Evolutionary conservation across 352 stramenopile species (phyloP), one percentile per base, ranked within the genome.

Genomic region (Aphanomyces astaci): DNA sequence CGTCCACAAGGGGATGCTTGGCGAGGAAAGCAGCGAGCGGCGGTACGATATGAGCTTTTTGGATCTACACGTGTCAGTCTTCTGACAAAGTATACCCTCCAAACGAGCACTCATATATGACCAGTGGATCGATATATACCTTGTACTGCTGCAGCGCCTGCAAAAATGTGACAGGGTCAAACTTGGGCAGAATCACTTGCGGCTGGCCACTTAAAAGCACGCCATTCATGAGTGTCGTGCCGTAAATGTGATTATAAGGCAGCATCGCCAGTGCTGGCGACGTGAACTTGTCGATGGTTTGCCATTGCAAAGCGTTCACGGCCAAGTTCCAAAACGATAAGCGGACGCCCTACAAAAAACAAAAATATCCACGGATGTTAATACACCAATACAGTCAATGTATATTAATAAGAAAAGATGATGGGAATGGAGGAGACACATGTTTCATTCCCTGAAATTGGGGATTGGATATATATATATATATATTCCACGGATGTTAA

Each of bases 231-330:
- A 94, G 75, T 53, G 88, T 84, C 28, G 89, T 79, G 56, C 89
- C 92, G 75, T 98, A 98, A 64, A 98, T 98, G 71, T 98, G 94
- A 80, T 97, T 98, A 62, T 98, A 97, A 19, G 96, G 94, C 43
- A 98, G 76, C 45, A 94, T 59, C 0, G 72, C 78, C 10, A 96
- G 64, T 31, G 63, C 28, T 66, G 71, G 64, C 69, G 79, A 43
- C 45, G 74, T 71, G 32, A 72, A 60, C 1, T 79, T 76, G 33
- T 87, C 80, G 24, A 88, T 80, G 9, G 63, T 33, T 7, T 57
- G 63, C 2, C 65, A 57, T 49, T 96, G 86, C 31, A 91, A 52
- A 4, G 93, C 72, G 70, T 92, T 94, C 2, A 74, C 72, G 28
- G 88, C 79, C 17, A 98, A 71, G 48, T 92, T 96, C 13, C 68